Evolutionary conservation across 2,329 filamentous ascomycete species (phyloP).

Genomic region (Aspergillus fructus): DNA sequence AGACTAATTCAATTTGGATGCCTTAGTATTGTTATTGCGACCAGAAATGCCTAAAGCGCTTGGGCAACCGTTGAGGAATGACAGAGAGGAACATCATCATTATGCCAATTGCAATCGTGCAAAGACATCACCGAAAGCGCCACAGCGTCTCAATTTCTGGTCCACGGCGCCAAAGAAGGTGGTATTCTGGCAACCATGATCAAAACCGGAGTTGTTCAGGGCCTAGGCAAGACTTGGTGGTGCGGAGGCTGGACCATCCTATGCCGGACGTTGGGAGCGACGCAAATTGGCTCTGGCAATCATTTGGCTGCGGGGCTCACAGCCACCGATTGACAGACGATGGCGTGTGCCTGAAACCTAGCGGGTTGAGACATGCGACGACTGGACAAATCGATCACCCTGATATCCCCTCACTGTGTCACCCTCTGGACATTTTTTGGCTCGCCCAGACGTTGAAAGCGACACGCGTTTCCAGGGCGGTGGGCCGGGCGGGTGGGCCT

Average conservation of each 20-base stretch:
- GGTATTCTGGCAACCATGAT: neutral
- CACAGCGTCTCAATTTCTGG: conserved; percentile 5
- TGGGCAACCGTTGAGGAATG: conserved; percentile 15
- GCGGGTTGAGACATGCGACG: conserved; percentile 9
- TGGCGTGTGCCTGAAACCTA: conserved; percentile 18
- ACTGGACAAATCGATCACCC: conserved; percentile 7
- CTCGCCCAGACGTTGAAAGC: neutral
- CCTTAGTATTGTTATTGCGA: conserved; percentile 12
- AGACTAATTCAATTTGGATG: neutral
- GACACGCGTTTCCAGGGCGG: conserved; percentile 33
- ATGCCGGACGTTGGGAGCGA: neutral
- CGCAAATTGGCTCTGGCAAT: neutral
- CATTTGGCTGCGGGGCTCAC: conserved; percentile 13
- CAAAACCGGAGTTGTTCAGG: neutral
- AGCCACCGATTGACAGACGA: conserved; percentile 11
- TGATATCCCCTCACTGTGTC: conserved; percentile 6
- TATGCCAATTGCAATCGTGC: conserved; percentile 16
- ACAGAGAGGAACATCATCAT: conserved; percentile 16
- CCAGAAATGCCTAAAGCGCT: conserved; percentile 9
- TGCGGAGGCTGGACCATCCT: conserved; percentile 7
- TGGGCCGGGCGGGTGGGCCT: conserved; percentile 22
- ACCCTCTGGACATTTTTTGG: neutral
- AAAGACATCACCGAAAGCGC: conserved; percentile 13
- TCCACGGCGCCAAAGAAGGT: neutral
- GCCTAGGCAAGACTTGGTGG: neutral